These are phyloP conservation scores for Exophiala dermatitidis DNA, from an alignment of 2,329 filamentous ascomycete genomes.

Conservation along the genomic window DNA sequence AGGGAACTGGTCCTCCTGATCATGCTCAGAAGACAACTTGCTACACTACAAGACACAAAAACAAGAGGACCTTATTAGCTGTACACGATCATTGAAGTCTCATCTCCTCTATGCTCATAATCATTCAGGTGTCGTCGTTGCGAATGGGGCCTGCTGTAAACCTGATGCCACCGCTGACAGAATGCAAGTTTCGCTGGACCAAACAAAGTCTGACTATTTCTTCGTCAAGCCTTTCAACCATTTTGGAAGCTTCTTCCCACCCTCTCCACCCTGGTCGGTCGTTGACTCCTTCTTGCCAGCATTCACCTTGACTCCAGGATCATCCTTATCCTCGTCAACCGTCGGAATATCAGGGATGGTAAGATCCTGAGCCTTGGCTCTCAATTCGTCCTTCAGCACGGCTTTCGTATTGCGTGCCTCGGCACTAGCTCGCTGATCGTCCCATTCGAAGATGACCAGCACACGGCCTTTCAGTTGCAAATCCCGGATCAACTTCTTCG, in stretches of 20 bases:
- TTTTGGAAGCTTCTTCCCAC: conserved; percentile 51
- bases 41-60: too few relatives aligned
- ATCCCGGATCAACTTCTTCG: conserved; percentile 56
- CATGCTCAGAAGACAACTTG: too few relatives aligned
- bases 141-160: too few relatives aligned
- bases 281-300: conserved; percentile 33
- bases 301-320: conserved; percentile 26
- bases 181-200: not conserved
- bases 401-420: conserved; percentile 47
- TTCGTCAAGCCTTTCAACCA: conserved; percentile 67
- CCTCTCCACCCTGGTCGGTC: conserved; percentile 31
- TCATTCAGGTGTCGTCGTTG: too few relatives aligned
- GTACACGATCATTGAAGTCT: too few relatives aligned
- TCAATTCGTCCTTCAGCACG: conserved; percentile 56
- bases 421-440: conserved; percentile 51
- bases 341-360: conserved; percentile 53
- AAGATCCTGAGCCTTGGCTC: conserved; percentile 58
- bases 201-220: conserved; percentile 44
- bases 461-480: conserved; percentile 65
- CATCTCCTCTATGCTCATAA: too few relatives aligned
- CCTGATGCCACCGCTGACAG: too few relatives aligned
- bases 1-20: too few relatives aligned
- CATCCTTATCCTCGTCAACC: conserved; percentile 36
- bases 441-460: conserved; percentile 71
- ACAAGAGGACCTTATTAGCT: too few relatives aligned